These are phyloP conservation scores for Colletotrichum theobromicola DNA, from an alignment of 2,329 filamentous ascomycete genomes.

Conservation along the genomic window DNA sequence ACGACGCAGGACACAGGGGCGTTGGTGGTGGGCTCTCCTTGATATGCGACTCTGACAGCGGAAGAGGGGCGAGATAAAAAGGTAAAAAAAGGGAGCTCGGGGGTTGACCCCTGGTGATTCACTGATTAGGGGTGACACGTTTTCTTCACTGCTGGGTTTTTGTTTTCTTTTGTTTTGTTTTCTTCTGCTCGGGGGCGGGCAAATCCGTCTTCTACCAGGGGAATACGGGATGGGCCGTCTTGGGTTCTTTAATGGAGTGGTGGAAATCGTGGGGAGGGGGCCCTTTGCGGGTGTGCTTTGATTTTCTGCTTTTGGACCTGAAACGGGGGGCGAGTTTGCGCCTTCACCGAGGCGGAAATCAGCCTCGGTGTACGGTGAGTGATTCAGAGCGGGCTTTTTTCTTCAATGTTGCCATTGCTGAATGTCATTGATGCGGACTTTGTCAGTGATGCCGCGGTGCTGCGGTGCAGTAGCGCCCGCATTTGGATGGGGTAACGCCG, in stretches of 20 bases:
- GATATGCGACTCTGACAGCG: background rate
- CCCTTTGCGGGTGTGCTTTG: background rate
- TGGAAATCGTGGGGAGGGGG: background rate
- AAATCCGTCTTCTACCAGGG: background rate
- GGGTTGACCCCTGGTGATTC: background rate
- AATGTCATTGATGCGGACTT: background rate
- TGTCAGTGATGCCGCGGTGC: background rate
- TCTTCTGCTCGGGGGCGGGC: background rate
- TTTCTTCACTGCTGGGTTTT: background rate
- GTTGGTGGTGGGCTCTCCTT: background rate
- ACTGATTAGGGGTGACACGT: background rate
- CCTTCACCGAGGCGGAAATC: background rate
- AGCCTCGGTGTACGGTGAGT: background rate
- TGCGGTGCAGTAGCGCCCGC: background rate
- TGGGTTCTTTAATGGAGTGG: background rate
- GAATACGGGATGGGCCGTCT: background rate
- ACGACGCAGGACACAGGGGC: background rate
- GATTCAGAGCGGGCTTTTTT: background rate
- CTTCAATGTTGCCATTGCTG: background rate
- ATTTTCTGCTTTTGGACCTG: background rate
- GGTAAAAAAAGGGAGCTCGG: background rate
- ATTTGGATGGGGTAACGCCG: background rate
- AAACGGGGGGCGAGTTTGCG: background rate
- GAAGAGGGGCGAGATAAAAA: background rate
- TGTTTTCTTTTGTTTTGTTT: background rate